These are phyloP conservation scores for Yamadazyma laniorum DNA, from an alignment of 805 yeast species.

Conservation along the genomic window DNA sequence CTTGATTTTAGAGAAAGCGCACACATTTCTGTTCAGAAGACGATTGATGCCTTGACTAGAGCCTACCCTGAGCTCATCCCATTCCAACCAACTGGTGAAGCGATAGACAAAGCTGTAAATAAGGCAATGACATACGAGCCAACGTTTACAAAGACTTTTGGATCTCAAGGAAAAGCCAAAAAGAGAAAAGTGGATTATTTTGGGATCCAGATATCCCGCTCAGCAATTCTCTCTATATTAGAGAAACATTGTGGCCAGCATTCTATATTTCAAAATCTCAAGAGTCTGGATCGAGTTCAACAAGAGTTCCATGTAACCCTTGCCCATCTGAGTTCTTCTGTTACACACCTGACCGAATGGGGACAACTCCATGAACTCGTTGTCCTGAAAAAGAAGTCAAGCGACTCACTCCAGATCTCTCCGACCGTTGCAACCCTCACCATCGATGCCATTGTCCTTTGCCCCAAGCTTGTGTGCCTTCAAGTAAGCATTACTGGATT, in stretches of 20 bases:
- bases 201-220: constrained; percentile 9
- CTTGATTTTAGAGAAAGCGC: constrained; percentile 43
- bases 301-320: constrained; percentile 65
- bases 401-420: constrained; percentile 17
- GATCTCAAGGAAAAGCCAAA: constrained; percentile 8
- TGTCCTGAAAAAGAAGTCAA: constrained; percentile 1
- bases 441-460: constrained; percentile 29
- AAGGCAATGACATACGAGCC: constrained; percentile 59
- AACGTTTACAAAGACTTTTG: constrained; percentile 35
- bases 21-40: constrained; percentile 41
- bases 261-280: constrained; percentile 18
- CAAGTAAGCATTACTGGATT: constrained; percentile 36
- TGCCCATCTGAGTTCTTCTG: constrained; percentile 39
- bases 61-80: constrained; percentile 42
- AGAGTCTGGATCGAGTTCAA: constrained; percentile 43
- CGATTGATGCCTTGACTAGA: constrained; percentile 25
- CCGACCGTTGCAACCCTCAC: constrained; percentile 15
- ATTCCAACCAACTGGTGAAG: constrained; percentile 41
- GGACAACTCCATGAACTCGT: constrained; percentile 7
- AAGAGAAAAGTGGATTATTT: constrained; percentile 14
- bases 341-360: constrained; percentile 8
- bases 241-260: constrained; percentile 8
- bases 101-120: constrained; percentile 46
- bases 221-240: constrained; percentile 6
- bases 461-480: constrained; percentile 49